Evolutionary conservation across 495 filamentous ascomycete genomes (phyloP).

Genomic region (Aeminium ludgeri): DNA sequence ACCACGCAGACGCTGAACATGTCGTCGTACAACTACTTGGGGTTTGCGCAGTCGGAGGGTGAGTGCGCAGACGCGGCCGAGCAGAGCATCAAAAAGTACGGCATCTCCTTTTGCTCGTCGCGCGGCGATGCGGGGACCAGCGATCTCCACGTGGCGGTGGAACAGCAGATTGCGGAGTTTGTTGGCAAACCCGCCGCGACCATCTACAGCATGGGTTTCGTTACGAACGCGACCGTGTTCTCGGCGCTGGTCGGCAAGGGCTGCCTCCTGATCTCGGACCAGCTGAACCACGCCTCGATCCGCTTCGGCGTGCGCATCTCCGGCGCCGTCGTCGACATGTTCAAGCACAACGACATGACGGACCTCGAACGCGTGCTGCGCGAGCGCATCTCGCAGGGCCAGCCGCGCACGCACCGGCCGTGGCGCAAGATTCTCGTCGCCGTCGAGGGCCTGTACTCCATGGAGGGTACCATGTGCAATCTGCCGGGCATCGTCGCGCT

Average conservation of each 20-base stretch:
- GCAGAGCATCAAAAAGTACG: slow-evolving; percentile 65
- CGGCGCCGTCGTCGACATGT: slow-evolving; percentile 83
- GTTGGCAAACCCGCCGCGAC: slow-evolving; percentile 86
- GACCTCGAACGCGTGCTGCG: slow-evolving; percentile 72
- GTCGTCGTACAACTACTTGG: slow-evolving; percentile 98
- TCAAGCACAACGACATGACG: slow-evolving; percentile 91
- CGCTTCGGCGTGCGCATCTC: slow-evolving; percentile 87
- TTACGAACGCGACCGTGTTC: slow-evolving; percentile 82
- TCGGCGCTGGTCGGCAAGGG: slow-evolving; percentile 82
- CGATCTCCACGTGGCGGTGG: slow-evolving; percentile 75
- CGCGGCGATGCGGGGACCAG: slow-evolving; percentile 72
- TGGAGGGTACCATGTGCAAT: slow-evolving; percentile 98
- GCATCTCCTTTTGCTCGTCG: slow-evolving; percentile 62
- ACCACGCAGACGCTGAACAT: slow-evolving; percentile 93
- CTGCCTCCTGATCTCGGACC: slow-evolving; percentile 84
- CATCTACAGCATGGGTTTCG: slow-evolving; percentile 98
- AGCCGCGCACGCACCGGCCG: slow-evolving; percentile 87
- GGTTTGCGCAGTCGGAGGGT: slow-evolving; percentile 93
- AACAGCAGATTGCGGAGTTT: slow-evolving; percentile 74
- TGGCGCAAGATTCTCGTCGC: slow-evolving; percentile 98
- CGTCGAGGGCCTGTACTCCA: slow-evolving; percentile 93
- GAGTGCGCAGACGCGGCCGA: slow-evolving; percentile 92
- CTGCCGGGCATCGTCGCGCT: slow-evolving; percentile 69
- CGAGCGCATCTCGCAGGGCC: slow-evolving; percentile 85
- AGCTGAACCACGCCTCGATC: slow-evolving; percentile 94